These are phyloP conservation scores for Uronychia binucleata DNA, from an alignment of 73 alveolate genomes.

Conservation along the genomic window DNA sequence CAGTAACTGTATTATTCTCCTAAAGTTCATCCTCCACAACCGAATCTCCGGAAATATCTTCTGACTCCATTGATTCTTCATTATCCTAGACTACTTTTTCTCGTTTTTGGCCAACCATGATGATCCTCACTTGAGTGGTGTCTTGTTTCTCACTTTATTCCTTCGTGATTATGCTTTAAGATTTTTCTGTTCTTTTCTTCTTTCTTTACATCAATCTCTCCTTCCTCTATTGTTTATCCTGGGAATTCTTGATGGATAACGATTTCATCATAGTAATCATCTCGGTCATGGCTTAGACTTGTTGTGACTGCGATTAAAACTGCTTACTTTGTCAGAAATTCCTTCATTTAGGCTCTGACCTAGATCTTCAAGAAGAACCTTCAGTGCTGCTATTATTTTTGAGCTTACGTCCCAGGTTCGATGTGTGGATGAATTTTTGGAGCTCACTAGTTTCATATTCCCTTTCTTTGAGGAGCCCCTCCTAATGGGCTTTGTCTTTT, in stretches of 20 bases:
- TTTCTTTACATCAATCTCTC: neutral
- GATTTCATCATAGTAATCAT: neutral
- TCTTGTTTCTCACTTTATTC: too few relatives aligned
- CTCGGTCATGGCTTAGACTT: neutral
- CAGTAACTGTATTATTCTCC: too few relatives aligned
- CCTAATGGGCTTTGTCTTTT: neutral
- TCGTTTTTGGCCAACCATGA: too few relatives aligned
- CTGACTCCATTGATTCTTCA: too few relatives aligned
- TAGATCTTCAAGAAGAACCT: neutral
- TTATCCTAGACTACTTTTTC: too few relatives aligned
- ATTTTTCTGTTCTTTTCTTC: neutral
- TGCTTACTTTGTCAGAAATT: neutral
- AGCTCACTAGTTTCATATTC: neutral
- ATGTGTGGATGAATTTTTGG: neutral
- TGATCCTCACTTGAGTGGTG: too few relatives aligned
- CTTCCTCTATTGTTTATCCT: neutral
- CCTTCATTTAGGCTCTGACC: neutral
- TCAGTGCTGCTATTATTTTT: neutral
- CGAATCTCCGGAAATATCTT: too few relatives aligned
- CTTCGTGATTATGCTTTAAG: too few relatives aligned
- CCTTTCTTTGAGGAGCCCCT: neutral
- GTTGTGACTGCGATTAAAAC: neutral
- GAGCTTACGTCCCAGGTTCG: neutral
- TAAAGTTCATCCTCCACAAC: too few relatives aligned
- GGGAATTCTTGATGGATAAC: too few relatives aligned